A percentile compares a stretch with the other conserved stretches of the same genome.
phyloP scores from a whole-genome alignment of 108 stramenopile species.

The Pelagomonas calceolata region DNA sequence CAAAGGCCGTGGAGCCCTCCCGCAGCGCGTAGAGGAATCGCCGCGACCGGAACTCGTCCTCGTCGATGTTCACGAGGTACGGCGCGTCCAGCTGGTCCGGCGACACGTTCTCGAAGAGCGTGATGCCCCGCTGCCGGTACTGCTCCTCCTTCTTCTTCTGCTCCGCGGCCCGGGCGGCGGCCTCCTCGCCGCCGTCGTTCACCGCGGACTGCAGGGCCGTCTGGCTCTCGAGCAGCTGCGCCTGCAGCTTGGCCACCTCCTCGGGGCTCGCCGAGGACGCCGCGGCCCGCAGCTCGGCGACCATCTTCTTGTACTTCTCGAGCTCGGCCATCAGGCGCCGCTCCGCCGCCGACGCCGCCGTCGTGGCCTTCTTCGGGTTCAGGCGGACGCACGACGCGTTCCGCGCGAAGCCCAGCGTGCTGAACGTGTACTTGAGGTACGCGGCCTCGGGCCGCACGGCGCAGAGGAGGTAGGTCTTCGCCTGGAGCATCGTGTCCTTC shows the following conservation, averaged over 20 bases:
- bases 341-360: conserved; percentile 34
- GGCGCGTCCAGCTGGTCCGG: conserved; percentile 14
- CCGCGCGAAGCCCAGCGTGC: conserved; percentile 44
- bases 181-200: conserved; percentile 11
- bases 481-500: conserved; percentile 56
- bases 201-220: conserved; percentile 15
- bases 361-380: conserved; percentile 49
- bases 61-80: conserved; percentile 43
- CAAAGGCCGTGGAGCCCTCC: conserved; percentile 29
- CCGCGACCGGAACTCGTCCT: conserved; percentile 42
- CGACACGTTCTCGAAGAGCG: conserved; percentile 28
- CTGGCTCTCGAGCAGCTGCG: conserved; percentile 32
- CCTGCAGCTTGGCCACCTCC: conserved; percentile 15
- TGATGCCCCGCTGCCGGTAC: conserved; percentile 33
- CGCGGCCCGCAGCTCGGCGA: conserved; percentile 25
- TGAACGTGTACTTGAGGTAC: conserved; percentile 45
- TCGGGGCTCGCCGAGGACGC: conserved; percentile 19
- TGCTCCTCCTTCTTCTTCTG: conserved; percentile 39
- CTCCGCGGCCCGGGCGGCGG: conserved; percentile 26
- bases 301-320: conserved; percentile 39
- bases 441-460: conserved; percentile 46
- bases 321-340: conserved; percentile 39
- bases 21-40: conserved; percentile 42
- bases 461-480: conserved; percentile 46
- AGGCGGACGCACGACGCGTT: conserved; percentile 49